A percentile compares a stretch with the other conserved stretches of the same genome.
phyloP scores from a whole-genome alignment of 495 filamentous ascomycete genomes.

The Halenospora varia region DNA sequence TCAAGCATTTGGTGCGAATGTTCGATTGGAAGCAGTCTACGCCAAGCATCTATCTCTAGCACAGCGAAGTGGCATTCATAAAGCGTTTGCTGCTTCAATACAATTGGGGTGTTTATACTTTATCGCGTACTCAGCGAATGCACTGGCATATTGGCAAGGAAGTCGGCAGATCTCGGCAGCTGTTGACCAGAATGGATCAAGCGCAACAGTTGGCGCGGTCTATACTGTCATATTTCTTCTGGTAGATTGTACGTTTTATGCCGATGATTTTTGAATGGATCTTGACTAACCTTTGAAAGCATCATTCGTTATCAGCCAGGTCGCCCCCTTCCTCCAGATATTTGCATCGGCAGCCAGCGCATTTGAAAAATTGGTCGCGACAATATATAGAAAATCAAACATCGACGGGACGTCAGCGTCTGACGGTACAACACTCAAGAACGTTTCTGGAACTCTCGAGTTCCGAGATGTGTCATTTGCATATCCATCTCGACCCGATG shows the following conservation, averaged over 20 bases:
- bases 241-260: slow-evolving; percentile 47
- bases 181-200: slow-evolving; percentile 34
- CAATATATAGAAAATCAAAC: slow-evolving; percentile 47
- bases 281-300: slow-evolving; percentile 33
- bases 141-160: slow-evolving; percentile 63
- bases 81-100: slow-evolving; percentile 49
- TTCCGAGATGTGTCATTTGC: slow-evolving; percentile 3
- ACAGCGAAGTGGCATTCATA: slow-evolving; percentile 51
- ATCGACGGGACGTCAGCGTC: slow-evolving; percentile 42
- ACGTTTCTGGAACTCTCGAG: slow-evolving; percentile 63
- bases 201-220: slow-evolving; percentile 49
- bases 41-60: slow-evolving; percentile 40
- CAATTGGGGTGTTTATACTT: slow-evolving; percentile 62
- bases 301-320: slow-evolving; percentile 57
- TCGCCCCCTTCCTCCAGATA: slow-evolving; percentile 57
- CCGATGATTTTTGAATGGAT: too few relatives aligned
- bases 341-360: slow-evolving; percentile 53
- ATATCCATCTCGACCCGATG: slow-evolving; percentile 49
- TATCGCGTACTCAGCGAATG: slow-evolving; percentile 60
- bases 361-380: slow-evolving; percentile 42
- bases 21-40: slow-evolving; percentile 50
- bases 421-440: slow-evolving; percentile 41
- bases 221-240: slow-evolving; percentile 65
- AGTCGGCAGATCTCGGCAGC: slow-evolving; percentile 48
- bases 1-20: slow-evolving; percentile 43